Percentiles rank a stretch among this genome's conserved stretches.
Evolutionary conservation across 139 green algal genomes (phyloP).

Genomic region (Chlamydomonas eustigma): DNA sequence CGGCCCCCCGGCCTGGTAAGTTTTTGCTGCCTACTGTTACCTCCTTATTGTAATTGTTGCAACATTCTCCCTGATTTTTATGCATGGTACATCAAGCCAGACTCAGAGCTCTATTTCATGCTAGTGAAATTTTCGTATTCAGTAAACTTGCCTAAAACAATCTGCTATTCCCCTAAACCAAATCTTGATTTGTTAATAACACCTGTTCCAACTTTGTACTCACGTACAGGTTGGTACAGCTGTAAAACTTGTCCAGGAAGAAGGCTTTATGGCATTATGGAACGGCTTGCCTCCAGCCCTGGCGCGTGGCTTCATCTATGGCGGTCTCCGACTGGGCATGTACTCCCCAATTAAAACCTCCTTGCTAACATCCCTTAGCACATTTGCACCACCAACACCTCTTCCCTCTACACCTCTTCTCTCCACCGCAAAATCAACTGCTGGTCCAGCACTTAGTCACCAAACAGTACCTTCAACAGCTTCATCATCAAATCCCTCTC

Average conservation of each 20-base stretch:
- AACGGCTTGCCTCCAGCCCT: conserved; percentile 54
- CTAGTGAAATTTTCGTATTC: neutral
- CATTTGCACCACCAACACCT: neutral
- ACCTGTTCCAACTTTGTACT: too few species aligned
- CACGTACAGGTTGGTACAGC: conserved; percentile 25
- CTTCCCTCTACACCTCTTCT: too few species aligned
- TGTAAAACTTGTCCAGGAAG: conserved; percentile 19
- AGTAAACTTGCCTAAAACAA: neutral
- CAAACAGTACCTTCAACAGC: too few species aligned
- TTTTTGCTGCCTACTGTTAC: neutral
- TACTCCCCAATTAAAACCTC: conserved; percentile 67
- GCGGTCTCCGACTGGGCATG: conserved; percentile 76
- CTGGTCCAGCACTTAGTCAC: too few species aligned
- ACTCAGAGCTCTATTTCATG: neutral
- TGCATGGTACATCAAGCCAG: neutral
- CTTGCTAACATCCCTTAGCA: conserved; percentile 1
- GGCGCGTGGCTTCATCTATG: conserved; percentile 49
- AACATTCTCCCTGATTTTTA: neutral
- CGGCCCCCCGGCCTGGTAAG: conserved; percentile 1
- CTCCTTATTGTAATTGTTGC: neutral
- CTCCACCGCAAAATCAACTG: too few species aligned
- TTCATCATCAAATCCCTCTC: too few species aligned
- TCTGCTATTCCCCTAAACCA: neutral
- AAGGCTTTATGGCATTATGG: conserved; percentile 55
- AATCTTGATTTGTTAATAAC: neutral